Base-by-base conservation (phyloP, 345 rosid genomes). In the Passiflora organensis region DNA sequence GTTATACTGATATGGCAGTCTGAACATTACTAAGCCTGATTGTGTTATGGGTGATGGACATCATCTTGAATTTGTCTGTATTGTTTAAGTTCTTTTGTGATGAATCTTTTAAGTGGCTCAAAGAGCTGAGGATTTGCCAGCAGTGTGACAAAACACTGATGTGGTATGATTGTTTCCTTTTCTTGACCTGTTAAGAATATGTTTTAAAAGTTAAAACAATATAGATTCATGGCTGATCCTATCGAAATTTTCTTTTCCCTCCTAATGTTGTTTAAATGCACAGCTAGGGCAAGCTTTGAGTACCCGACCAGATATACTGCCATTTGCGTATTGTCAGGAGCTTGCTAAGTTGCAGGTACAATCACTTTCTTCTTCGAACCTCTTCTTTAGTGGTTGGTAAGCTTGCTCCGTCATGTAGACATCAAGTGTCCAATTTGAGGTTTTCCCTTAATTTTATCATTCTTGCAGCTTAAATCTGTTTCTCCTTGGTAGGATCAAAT, bases 281-380 rank as follows among this genome's bases (percentile, higher is more conserved):
- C 94, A 89, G 99, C 93, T 93, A 13, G 96, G 96, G 44, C 99
- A 93, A 83, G 96, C 94, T 53, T 78, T 89, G 64, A 89, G 96
- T 82, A 93, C 95, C 13, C 89, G 96, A 70, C 82, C 94, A 49
- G 95, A 93, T 72, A 78, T 93, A 75, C 76, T 93, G 71, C 87
- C 99, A 10, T 58, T 80, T 41, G 68, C 89, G 23, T 93, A 89
- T 57, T 89, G 94, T 68, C 88, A 83, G 66, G 99, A 93, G 78
- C 99, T 93, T 74, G 80, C 87, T 19, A 86, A 93, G 68, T 79
- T 93, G 73, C 99, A 93, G 91, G 97, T 86, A 32, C 11, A 21
- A 9, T 58, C 28, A 64, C 43, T 15, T 50, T 55, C 63, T 52
- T 21, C 41, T 32, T 24, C 59, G 32, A 48, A 32, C 6, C 32